Conservation (phyloP, 192 early-diverging fungal species). For the Coemansia sp. region DNA sequence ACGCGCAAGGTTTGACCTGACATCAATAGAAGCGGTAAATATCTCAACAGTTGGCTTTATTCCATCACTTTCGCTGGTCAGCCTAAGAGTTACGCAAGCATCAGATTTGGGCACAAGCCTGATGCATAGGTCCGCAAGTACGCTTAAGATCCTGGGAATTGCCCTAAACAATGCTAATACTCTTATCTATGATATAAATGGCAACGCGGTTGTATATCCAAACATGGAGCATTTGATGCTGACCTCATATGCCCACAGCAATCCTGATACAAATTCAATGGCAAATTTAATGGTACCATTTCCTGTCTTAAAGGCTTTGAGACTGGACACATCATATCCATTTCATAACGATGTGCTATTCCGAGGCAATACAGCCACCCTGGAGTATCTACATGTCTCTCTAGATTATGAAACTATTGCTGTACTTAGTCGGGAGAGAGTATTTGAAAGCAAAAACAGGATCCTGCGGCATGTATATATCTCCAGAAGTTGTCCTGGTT, state of each 20-base stretch:
- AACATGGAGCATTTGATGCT: constrained; percentile 1
- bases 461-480: not conserved
- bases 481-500: not conserved
- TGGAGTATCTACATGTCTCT: not conserved
- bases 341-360: constrained; percentile 8
- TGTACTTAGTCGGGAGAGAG: not conserved
- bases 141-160: not conserved
- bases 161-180: not conserved
- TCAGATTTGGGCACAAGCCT: not conserved
- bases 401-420: not conserved
- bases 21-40: too few species aligned
- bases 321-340: not conserved
- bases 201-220: not conserved
- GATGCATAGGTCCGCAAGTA: not conserved
- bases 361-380: not conserved
- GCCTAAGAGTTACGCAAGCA: too few species aligned
- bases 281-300: not conserved
- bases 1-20: too few species aligned
- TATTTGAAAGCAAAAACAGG: not conserved
- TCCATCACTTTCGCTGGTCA: not conserved
- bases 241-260: not conserved
- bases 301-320: not conserved
- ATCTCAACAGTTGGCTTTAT: not conserved
- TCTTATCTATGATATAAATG: not conserved
- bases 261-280: not conserved